Base-by-base conservation (phyloP, 2,329 filamentous ascomycete genomes). In the Cladosporium velox region DNA sequence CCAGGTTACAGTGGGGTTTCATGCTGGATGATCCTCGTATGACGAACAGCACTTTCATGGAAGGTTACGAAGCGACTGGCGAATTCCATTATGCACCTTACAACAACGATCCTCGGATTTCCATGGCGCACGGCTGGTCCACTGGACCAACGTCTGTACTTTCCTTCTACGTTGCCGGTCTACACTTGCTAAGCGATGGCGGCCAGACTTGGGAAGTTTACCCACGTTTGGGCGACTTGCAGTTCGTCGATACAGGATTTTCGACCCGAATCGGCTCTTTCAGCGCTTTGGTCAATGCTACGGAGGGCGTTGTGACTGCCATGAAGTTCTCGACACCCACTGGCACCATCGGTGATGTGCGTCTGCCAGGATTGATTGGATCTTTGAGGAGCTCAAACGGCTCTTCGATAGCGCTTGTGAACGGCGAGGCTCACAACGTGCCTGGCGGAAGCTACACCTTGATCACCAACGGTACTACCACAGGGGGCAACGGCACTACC, bases 11-110 rank as follows among this genome's bases (percentile, higher is more conserved):
- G 69, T 81, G 79, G 79, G 78, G 76, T n/a, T 78, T 77, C 70
- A 78, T 80, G 71, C 75, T 81, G 18, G 71, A 77, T 51, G 77
- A 78, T 8, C 72, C 73, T 2, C 77, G 78, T 14, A 79, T 81
- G 69, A 82, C 80, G n/a, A 78, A 79, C 67, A 76, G 72, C 35
- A 81, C 80, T 3, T 77, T 81, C 28, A 76, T 79, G 21, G 80
- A 82, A 68, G 80, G 80, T 3, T 81, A 79, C 67, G 70, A 74
- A 10, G 72, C 76, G 7, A 76, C 80, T 67, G 80, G 79, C 14
- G 51, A 83, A 79, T 0, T 90, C 86, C 68, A 76, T 57, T 73
- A 75, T 65, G 58, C 69, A 2, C 63, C 68, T 3, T 76, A 76
- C 61, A 67, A 62, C 11, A 68, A 70, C 34, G 69, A 70, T 30